A percentile compares a stretch with the other conserved stretches of the same genome.
Evolutionary conservation across 495 filamentous ascomycete genomes (phyloP).

Genomic region (Penicillium canescens): DNA sequence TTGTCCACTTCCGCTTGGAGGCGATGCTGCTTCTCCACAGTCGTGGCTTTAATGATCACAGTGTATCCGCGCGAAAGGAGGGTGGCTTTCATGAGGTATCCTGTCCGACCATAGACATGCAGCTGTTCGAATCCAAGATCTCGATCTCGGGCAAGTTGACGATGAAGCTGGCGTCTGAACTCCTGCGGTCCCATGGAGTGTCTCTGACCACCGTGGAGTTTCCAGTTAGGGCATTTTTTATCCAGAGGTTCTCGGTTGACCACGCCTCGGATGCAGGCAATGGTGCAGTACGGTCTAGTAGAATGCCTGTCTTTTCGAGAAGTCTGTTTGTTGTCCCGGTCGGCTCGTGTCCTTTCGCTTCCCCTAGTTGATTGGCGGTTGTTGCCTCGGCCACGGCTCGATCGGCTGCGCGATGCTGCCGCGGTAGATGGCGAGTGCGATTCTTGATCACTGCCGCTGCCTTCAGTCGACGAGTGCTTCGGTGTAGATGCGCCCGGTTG

Average conservation of each 20-base stretch:
- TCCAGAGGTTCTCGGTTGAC: constrained; percentile 23
- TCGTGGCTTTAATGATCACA: constrained; percentile 29
- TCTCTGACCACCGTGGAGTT: constrained; percentile 15
- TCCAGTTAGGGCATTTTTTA: constrained; percentile 25
- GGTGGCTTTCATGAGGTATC: constrained; percentile 31
- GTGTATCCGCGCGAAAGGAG: constrained; percentile 31
- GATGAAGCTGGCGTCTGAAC: constrained; percentile 25
- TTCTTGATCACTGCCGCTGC: constrained; percentile 25
- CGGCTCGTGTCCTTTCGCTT: constrained; percentile 14
- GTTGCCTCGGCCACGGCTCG: constrained; percentile 12
- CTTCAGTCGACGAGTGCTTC: constrained; percentile 20
- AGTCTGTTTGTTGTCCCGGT: constrained; percentile 15
- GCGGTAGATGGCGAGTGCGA: constrained; percentile 19
- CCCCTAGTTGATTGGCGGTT: constrained; percentile 10
- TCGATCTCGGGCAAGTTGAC: constrained; percentile 24
- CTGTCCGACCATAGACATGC: constrained; percentile 26
- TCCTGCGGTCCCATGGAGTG: constrained; percentile 19
- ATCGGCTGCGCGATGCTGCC: constrained; percentile 21
- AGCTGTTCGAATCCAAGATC: constrained; percentile 24
- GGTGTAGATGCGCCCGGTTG: constrained; percentile 51
- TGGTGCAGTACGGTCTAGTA: constrained; percentile 27
- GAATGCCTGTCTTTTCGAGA: constrained; percentile 13
- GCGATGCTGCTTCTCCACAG: constrained; percentile 22
- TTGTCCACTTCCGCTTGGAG: constrained; percentile 26
- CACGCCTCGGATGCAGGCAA: constrained; percentile 26